Conservation (phyloP, 768 basidiomycete genomes). For the Rhodocollybia butyracea region DNA sequence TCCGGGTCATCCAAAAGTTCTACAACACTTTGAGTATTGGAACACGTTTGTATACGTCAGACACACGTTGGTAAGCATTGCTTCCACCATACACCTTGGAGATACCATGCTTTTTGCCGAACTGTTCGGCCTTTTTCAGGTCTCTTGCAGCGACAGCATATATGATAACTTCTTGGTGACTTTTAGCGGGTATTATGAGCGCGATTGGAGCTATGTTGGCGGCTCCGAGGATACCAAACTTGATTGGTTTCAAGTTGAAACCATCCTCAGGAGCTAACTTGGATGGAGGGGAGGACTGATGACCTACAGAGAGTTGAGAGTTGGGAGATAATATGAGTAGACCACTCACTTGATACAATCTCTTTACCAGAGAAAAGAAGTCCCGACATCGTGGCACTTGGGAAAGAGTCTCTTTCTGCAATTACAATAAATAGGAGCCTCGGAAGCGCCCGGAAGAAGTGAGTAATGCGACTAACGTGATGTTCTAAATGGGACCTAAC, state of each 20-base stretch:
- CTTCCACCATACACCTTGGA: slow-evolving; percentile 46
- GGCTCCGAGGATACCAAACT: slow-evolving; percentile 39
- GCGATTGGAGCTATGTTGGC: slow-evolving; percentile 52
- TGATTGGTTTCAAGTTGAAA: slow-evolving; percentile 8
- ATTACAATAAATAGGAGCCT: too few relatives aligned
- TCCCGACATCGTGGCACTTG: too few relatives aligned
- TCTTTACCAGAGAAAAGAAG: not conserved
- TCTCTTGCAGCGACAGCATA: slow-evolving; percentile 60
- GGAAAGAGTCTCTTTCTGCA: too few relatives aligned
- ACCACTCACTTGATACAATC: not conserved
- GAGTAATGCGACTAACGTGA: too few relatives aligned
- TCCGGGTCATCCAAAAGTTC: slow-evolving; percentile 50
- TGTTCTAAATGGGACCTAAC: too few relatives aligned
- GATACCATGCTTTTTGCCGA: slow-evolving; percentile 53
- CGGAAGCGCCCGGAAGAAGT: too few relatives aligned
- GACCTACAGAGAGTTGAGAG: not conserved
- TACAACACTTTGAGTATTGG: slow-evolving; percentile 11
- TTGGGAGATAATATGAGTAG: not conserved
- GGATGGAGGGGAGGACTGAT: not conserved
- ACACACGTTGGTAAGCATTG: slow-evolving; percentile 48
- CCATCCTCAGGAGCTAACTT: not conserved
- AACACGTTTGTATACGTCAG: too few relatives aligned
- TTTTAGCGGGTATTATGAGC: slow-evolving; percentile 46
- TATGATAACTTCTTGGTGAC: slow-evolving; percentile 54
- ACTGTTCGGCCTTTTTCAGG: slow-evolving; percentile 39